Evolutionary conservation across 2,329 filamentous ascomycete genomes (phyloP), one percentile per base, ranked within the genome.

Genomic region (Drechslerella dactyloides): DNA sequence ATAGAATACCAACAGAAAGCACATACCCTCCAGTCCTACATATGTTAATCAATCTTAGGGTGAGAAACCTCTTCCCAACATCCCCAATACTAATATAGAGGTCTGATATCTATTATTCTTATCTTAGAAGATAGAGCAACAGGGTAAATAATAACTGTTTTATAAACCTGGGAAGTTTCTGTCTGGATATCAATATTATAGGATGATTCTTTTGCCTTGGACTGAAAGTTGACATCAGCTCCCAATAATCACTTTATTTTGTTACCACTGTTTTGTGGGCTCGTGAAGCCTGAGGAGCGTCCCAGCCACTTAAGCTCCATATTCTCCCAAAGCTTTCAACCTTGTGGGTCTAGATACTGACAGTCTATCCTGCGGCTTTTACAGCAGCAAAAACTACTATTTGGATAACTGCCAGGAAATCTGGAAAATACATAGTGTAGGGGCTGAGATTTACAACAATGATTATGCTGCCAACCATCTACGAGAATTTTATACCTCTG

Each of bases 1-100:
- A 54, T 11, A 35, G 51, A 54, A 19, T 27, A 54, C 51, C 51
- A 54, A 11, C 27, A n/a, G 23, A 54, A 54, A 6, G 51, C 30
- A n/a, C 21, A 54, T 35, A n/a, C 17, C 8, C 35, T 8, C 51
- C 51, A 54, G 8, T 8, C 6, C n/a, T 15, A 10, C 3, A 8
- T 27, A 23, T 2, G 2, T 27, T 19, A 8, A 3, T 19, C 10
- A 4, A 17, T 2, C 27, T 8, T 19, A 33, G 27, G 11, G 23
- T 27, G 4, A 27, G 19, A 8, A 15, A 35, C 21, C 11, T 30
- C 27, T 15, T 17, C 27, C n/a, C 35, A 27, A n/a, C 51, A 54
- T 2, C 51, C 51, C 51, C 51, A 54, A n/a, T 54, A 54, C 3
- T 8, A n/a, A 15, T 35, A 27, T 4, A 35, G 13, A 15, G 51